Evolutionary conservation across 139 green algal species (phyloP).

Genomic region (Asterochloris sp.): DNA sequence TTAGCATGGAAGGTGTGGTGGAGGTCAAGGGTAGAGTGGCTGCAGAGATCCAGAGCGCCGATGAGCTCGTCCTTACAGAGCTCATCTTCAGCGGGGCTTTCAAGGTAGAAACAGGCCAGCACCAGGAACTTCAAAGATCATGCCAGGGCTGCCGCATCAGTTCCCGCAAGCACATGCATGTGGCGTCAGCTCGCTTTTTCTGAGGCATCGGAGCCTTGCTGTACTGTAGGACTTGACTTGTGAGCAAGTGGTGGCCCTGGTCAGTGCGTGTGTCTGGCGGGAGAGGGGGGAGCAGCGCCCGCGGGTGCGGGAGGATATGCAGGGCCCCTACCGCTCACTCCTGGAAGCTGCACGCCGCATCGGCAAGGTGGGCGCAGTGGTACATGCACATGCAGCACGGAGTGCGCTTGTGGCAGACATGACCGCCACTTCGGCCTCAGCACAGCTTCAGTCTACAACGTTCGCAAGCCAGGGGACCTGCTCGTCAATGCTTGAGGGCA

Average conservation of each 20-base stretch:
- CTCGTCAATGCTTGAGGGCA: too few species aligned
- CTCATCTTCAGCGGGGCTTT: constrained; percentile 74
- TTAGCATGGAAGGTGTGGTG: constrained; percentile 54
- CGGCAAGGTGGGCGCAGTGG: constrained; percentile 17
- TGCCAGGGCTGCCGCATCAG: background rate
- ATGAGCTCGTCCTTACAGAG: constrained; percentile 78
- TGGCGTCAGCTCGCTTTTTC: background rate
- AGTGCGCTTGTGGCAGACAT: too few species aligned
- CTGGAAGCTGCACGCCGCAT: constrained; percentile 49
- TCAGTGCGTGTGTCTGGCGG: constrained; percentile 73
- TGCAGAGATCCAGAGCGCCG: constrained; percentile 52
- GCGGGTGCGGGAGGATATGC: constrained; percentile 45
- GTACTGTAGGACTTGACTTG: constrained; percentile 28
- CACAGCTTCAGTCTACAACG: too few species aligned
- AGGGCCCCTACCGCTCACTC: constrained; percentile 37
- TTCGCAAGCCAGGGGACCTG: too few species aligned
- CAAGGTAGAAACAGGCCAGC: constrained; percentile 1
- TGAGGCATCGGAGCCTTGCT: background rate
- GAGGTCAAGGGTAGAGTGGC: constrained; percentile 58
- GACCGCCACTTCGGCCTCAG: too few species aligned
- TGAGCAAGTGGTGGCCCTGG: constrained; percentile 57
- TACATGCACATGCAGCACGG: background rate
- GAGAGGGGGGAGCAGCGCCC: constrained; percentile 45
- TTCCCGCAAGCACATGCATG: background rate
- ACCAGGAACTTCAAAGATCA: background rate